Evolutionary conservation across 2,329 filamentous ascomycete genomes (phyloP), one percentile per base, ranked within the genome.

Genomic region (Rhynchosporium graminicola): DNA sequence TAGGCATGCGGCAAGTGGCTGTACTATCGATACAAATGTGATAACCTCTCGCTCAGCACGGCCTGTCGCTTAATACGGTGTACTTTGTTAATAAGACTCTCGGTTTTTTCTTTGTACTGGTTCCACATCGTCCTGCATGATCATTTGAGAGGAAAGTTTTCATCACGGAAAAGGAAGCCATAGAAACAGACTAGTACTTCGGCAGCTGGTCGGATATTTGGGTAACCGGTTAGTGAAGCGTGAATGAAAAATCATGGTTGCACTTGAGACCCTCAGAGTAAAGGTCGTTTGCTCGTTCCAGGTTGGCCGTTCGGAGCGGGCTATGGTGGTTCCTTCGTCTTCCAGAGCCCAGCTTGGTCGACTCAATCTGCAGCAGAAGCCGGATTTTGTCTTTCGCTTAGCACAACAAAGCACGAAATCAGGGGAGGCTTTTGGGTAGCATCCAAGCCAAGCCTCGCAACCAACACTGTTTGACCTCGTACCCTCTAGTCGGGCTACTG

Each of bases 21-120:
- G 59, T 57, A 65, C 59, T 67, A 67, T 68, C 62, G 60, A 62
- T 38, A 50, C 60, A 52, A 52, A 59, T 45, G 40, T 52, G 36
- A 13, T 26, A 31, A 52, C 29, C 40, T 55, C 36, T 55, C 36
- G 42, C 51, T 55, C 51, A 45, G 31, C 52, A 46, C 28, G 38
- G 54, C 51, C 36, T 31, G 15, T 38, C 31, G 48, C 42, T 43
- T 55, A 38, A 55, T 36, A 42, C 29, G 36, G 4, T 33, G 40
- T 28, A 43, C 31, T 20, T 38, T 52, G 52, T 28, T 13, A 43
- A 20, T 31, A 38, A 38, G 43, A 45, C 40, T 20, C 13, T 26
- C 20, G 42, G 13, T 45, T 45, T 38, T 45, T 7, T 46, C 15
- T 45, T 38, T 56, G 51, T 55, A 26, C 40, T 38, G 40, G 54